Evolutionary conservation across 2,329 filamentous ascomycete genomes (phyloP), one percentile per base, ranked within the genome.

Genomic region (Pochonia chlamydosporia): DNA sequence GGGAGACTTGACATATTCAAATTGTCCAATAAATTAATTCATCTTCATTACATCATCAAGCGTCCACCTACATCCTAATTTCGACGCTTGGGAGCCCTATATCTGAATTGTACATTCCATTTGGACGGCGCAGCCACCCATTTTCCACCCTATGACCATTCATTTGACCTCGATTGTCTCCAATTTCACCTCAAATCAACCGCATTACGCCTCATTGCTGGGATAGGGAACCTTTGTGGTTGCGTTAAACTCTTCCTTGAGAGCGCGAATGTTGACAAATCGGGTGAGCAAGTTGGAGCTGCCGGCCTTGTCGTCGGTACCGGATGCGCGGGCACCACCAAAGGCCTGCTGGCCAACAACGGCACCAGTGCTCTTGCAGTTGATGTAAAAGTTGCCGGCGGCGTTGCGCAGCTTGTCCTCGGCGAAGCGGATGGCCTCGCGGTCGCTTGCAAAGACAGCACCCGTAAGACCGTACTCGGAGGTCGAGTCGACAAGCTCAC

Each of bases 321-420:
- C 84, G 51, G 79, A 84, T 6, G 81, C 82, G 53, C 84, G 72
- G 11, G 81, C 76, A 45, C 84, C 84, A 20, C 84, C 84, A 61
- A 87, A 87, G 4, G 84, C 79, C 69, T 87, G 84, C 69, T 87
- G 84, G 13, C 82, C 84, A 7, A 87, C 83, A 21, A 88, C 82
- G 14, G 84, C 83, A 33, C 83, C 84, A 2, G 84, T 87, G 65
- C 80, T 84, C 78, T 91, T 91, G 73, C 84, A 87, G 71, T 91
- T 92, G 68, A 92, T 76, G 70, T 92, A 92, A 64, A 91, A 91
- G 72, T 92, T 92, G 36, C 87, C 87, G 1, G 87, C 87, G 0
- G 84, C 72, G 62, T 90, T 82, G 54, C 85, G 75, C 45, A 92
- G 73, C 51, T 74, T 77, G 56, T 89, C 79, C 65, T 90, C 86